These are phyloP conservation scores for Uronychia setigera DNA, from an alignment of 73 alveolate genomes.

Conservation along the genomic window DNA sequence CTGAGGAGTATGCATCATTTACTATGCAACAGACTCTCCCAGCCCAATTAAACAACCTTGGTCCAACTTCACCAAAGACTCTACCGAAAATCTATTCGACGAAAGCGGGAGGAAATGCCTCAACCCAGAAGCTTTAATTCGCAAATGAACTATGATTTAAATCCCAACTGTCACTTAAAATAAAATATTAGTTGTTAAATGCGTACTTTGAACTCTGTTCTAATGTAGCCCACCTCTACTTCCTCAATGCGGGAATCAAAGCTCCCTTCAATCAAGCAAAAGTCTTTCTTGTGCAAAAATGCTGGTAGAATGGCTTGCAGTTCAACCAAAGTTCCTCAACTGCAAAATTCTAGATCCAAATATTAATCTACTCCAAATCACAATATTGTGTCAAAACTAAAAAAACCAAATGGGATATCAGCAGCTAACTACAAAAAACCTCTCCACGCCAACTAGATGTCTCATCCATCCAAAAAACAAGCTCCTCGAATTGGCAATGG, in stretches of 20 bases:
- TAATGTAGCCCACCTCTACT: neutral
- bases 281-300: neutral
- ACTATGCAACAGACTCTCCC: neutral
- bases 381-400: too few relatives aligned
- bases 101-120: slow-evolving; percentile 3
- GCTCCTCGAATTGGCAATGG: too few relatives aligned
- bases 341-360: too few relatives aligned
- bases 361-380: too few relatives aligned
- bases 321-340: too few relatives aligned
- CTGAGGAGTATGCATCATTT: neutral
- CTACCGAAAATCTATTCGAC: neutral
- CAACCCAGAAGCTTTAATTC: neutral
- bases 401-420: too few relatives aligned
- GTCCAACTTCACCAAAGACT: neutral
- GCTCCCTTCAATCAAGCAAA: neutral
- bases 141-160: neutral
- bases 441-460: too few relatives aligned
- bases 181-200: neutral
- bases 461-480: too few relatives aligned
- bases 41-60: too few relatives aligned
- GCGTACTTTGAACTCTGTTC: neutral
- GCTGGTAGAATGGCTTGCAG: neutral
- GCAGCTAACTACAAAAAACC: too few relatives aligned
- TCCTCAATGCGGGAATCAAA: neutral
- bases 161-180: neutral